Percentiles rank a stretch among this genome's conserved stretches.
phyloP scores from a whole-genome alignment of 192 early-diverging fungal species.

The Podila epicladia region DNA sequence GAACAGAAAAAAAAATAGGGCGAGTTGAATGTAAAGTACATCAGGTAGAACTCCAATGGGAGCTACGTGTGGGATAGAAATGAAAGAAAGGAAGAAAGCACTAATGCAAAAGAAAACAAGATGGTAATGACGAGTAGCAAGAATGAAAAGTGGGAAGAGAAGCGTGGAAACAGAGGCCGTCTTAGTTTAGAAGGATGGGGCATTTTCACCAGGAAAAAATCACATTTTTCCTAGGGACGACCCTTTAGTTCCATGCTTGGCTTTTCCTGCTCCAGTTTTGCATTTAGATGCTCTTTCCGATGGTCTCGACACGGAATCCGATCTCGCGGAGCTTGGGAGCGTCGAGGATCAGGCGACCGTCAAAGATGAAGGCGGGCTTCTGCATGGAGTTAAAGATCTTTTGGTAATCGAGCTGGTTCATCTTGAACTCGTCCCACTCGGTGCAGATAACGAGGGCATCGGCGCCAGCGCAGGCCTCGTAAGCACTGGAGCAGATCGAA shows the following conservation, averaged over 20 bases:
- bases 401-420: conserved; percentile 66
- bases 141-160: background rate
- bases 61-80: conserved; percentile 9
- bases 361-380: conserved; percentile 88
- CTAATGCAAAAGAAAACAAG: too few relatives aligned
- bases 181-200: background rate
- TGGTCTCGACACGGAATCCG: conserved; percentile 78
- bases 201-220: too few relatives aligned
- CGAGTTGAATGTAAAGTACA: too few relatives aligned
- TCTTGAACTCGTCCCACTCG: conserved; percentile 92
- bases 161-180: background rate
- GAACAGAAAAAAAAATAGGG: conserved; percentile 1
- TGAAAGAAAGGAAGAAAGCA: too few relatives aligned
- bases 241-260: background rate
- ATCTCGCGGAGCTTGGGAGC: conserved; percentile 66
- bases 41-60: background rate
- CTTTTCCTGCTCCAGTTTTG: background rate
- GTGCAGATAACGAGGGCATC: conserved; percentile 86
- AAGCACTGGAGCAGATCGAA: conserved; percentile 74
- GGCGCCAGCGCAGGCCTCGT: conserved; percentile 71
- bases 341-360: conserved; percentile 85
- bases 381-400: conserved; percentile 73
- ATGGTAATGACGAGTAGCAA: too few relatives aligned
- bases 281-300: conserved; percentile 59
- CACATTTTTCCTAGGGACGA: background rate